Base-by-base conservation (phyloP, 345 rosid genomes). In the Eutrema yunnanense region DNA sequence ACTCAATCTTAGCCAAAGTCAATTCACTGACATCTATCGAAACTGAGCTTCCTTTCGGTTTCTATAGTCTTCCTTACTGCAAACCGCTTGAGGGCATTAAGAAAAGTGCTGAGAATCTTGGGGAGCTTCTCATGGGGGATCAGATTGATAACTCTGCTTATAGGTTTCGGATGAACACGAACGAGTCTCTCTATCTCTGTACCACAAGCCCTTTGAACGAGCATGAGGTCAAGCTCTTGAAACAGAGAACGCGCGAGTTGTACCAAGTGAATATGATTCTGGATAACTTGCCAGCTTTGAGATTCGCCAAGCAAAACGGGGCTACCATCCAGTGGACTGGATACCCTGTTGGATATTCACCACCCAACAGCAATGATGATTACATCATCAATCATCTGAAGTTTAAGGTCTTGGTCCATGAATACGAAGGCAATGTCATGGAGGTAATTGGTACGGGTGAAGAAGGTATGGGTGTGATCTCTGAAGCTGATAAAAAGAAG, bases 11-110 rank as follows among this genome's bases (percentile, higher is more conserved):
- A 26, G 90, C 90, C 40, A 90, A 93, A 76, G 96, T 93, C 16
- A 90, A 86, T 77, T 90, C 98, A 22, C 77, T 93, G 79, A 93
- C 98, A n/a, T 90, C 98, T 33, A 89, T 93, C 3, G 96, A 85
- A 67, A 90, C 97, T 0, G 87, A 85, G 87, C 96, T 93, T 82
- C 97, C 97, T 2, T 88, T 78, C 77, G 75, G 90, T 82, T 93
- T 85, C 75, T 89, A 90, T 52, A 87, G 86, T 74, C 91, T 93
- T 65, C 97, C 96, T 71, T 90, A 90, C 49, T 90, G 96, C 71
- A 5, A 65, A 71, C 90, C 93, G 1, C n/a, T 43, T 1, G 86
- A 55, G 6, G 88, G 91, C 8, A 73, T 88, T 6, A 90, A 85
- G 78, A 90, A 84, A 52, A 90, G 93, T 44, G 93, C 93, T 0